Evolutionary conservation across 139 green algal genomes (phyloP).

Genomic region (Diplosphaera chodatii): DNA sequence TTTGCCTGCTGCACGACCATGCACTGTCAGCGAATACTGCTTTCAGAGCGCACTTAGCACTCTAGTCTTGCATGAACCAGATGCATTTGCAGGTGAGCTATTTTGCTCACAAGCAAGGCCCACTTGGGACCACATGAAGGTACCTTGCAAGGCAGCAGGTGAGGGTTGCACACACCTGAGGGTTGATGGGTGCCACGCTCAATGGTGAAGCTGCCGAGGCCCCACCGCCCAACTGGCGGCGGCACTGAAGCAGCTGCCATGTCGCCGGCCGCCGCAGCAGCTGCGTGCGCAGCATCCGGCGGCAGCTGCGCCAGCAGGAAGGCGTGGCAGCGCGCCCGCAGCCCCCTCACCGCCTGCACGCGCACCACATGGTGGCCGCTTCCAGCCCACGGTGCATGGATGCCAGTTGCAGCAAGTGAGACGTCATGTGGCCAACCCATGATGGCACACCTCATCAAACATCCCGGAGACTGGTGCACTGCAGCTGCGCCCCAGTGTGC

Average conservation of each 20-base stretch:
- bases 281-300: constrained; percentile 17
- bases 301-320: constrained; percentile 56
- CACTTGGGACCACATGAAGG: too few relatives aligned
- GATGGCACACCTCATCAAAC: too few relatives aligned
- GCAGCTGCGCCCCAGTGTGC: too few relatives aligned
- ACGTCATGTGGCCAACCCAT: too few relatives aligned
- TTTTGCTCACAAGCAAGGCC: too few relatives aligned
- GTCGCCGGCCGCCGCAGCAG: constrained; percentile 22
- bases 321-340: constrained; percentile 41
- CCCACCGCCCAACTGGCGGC: constrained; percentile 2
- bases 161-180: neutral
- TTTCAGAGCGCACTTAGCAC: too few relatives aligned
- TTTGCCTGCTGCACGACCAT: neutral
- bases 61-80: neutral
- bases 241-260: neutral
- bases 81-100: too few relatives aligned
- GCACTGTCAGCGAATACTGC: too few relatives aligned
- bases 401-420: too few relatives aligned
- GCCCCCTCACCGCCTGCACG: constrained; percentile 15
- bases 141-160: too few relatives aligned
- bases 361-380: too few relatives aligned
- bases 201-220: neutral
- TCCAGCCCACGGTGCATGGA: neutral
- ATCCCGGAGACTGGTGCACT: too few relatives aligned
- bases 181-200: neutral